phyloP scores from a whole-genome alignment of 345 rosid genomes.

The Nephelium lappaceum region DNA sequence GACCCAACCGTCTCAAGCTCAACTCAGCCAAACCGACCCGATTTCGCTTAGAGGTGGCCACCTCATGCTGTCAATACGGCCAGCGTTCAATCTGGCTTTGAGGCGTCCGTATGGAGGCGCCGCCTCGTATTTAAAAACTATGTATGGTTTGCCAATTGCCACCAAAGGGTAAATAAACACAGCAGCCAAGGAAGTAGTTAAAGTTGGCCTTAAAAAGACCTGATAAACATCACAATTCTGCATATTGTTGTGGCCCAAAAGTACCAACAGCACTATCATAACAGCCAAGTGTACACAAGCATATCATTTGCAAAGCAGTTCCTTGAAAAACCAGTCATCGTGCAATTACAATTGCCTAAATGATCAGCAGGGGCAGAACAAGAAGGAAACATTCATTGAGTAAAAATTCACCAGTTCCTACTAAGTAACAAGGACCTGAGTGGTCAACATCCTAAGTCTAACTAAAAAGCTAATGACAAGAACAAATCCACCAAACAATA shows the following conservation, averaged over 20 bases:
- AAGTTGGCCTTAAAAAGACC: too few species aligned
- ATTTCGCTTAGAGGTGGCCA: too few species aligned
- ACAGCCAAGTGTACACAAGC: neutral
- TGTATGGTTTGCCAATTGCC: neutral
- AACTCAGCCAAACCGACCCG: too few species aligned
- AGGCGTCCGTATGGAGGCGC: too few species aligned
- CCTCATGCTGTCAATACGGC: too few species aligned
- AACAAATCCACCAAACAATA: neutral
- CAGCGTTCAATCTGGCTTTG: too few species aligned
- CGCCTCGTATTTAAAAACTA: too few species aligned
- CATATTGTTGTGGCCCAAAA: slow-evolving; percentile 11
- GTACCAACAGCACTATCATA: neutral
- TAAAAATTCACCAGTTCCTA: neutral
- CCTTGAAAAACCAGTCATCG: neutral
- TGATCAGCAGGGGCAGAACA: neutral
- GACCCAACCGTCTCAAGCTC: too few species aligned
- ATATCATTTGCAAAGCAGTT: neutral
- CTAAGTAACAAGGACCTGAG: neutral
- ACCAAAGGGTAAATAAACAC: slow-evolving; percentile 2
- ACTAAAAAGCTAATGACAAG: neutral
- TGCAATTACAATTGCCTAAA: neutral
- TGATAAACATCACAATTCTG: neutral
- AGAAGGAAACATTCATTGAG: neutral
- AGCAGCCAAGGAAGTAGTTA: too few species aligned
- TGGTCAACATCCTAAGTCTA: neutral